Conservation (phyloP, 2,329 filamentous ascomycete species). For the Madurella fahalii region DNA sequence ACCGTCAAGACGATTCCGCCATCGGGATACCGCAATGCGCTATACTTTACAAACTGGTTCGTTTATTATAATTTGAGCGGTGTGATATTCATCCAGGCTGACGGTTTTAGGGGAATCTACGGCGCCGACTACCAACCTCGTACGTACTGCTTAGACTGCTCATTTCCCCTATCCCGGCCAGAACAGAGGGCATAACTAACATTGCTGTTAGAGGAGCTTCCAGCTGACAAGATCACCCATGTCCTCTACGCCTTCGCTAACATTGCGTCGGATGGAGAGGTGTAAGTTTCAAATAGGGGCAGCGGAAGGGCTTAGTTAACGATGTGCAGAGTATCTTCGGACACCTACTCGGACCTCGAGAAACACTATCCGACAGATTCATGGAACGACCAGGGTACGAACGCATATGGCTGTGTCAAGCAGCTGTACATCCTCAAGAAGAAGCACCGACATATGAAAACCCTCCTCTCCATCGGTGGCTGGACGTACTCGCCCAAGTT, state of each 20-base stretch:
- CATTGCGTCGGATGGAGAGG: conserved; percentile 43
- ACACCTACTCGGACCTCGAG: conserved; percentile 59
- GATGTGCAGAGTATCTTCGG: conserved; percentile 46
- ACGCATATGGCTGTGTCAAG: conserved; percentile 74
- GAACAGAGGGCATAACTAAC: not conserved
- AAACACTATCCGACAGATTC: conserved; percentile 67
- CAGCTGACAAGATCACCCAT: conserved; percentile 66
- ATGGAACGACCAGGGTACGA: conserved; percentile 54
- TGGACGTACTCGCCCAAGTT: conserved; percentile 75
- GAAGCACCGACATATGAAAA: conserved; percentile 69
- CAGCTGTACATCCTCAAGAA: conserved; percentile 75
- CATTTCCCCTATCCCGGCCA: not conserved
- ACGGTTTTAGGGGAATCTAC: conserved; percentile 36
- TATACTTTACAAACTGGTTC: conserved; percentile 56
- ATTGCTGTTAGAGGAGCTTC: conserved; percentile 49
- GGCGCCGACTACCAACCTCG: conserved; percentile 53
- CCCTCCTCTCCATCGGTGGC: conserved; percentile 76
- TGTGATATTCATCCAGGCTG: not conserved
- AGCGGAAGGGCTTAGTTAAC: conserved; percentile 9
- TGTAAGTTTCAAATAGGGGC: conserved; percentile 33
- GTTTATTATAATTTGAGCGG: conserved; percentile 10
- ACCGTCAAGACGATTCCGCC: conserved; percentile 1
- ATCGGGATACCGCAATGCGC: conserved; percentile 35
- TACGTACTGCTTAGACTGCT: not conserved
- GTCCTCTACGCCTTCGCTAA: conserved; percentile 59